Evolutionary conservation across 148 eudicot genomes (phyloP).

Genomic region (Camellia japonica): DNA sequence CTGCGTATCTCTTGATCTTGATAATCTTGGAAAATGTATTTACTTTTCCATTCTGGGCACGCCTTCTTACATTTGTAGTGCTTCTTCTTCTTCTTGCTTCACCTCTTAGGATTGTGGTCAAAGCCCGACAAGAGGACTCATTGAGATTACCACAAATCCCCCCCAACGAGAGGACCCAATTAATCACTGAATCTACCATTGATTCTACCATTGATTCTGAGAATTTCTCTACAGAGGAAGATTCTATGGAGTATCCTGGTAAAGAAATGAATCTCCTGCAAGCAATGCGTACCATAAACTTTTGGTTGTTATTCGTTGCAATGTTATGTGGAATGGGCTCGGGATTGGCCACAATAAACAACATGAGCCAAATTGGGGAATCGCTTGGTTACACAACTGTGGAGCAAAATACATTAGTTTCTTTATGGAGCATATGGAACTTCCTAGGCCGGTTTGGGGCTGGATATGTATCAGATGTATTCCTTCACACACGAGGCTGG

Average conservation of each 20-base stretch:
- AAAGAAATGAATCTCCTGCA: slow-evolving; percentile 51
- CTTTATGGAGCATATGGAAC: slow-evolving; percentile 92
- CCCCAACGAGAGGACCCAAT: slow-evolving; percentile 21
- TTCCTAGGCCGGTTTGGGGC: slow-evolving; percentile 90
- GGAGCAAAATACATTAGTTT: slow-evolving; percentile 62
- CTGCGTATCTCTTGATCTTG: slow-evolving; percentile 64
- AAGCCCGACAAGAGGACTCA: slow-evolving; percentile 45
- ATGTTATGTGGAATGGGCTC: slow-evolving; percentile 95
- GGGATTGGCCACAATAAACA: slow-evolving; percentile 83
- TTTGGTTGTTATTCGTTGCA: slow-evolving; percentile 78
- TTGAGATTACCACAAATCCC: slow-evolving; percentile 17
- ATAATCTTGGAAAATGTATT: slow-evolving; percentile 61
- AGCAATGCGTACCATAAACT: slow-evolving; percentile 58
- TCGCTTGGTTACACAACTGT: slow-evolving; percentile 60
- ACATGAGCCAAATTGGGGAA: slow-evolving; percentile 85
- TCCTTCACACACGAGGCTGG: slow-evolving; percentile 58
- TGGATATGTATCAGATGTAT: slow-evolving; percentile 75
- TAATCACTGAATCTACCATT: slow-evolving; percentile 20
- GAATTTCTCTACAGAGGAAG: slow-evolving; percentile 6
- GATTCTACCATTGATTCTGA: slow-evolving; percentile 22
- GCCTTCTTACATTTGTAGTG: slow-evolving; percentile 30
- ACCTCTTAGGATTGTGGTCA: slow-evolving; percentile 51
- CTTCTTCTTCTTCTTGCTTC: slow-evolving; percentile 56
- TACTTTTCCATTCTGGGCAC: slow-evolving; percentile 51
- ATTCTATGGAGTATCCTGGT: slow-evolving; percentile 15